A percentile compares a stretch with the other conserved stretches of the same genome.
These are phyloP conservation scores for Kwoniella bestiolae DNA, from an alignment of 768 basidiomycete species.

Conservation along the genomic window DNA sequence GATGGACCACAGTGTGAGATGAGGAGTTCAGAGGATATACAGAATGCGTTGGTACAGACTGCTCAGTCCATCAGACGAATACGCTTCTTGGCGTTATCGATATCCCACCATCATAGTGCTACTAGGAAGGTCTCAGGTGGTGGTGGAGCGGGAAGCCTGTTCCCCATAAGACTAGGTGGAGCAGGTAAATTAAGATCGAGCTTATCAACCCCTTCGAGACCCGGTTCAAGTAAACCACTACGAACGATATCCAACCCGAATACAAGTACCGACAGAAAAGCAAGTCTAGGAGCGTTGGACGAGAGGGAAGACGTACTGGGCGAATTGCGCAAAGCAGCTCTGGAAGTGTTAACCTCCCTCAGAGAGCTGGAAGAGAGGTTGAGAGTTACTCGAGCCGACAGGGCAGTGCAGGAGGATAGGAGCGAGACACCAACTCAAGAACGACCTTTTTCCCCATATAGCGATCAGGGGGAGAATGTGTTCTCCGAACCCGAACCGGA, in stretches of 20 bases:
- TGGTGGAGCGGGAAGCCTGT: background rate
- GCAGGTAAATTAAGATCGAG: constrained; percentile 20
- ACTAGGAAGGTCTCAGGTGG: constrained; percentile 18
- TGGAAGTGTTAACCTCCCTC: constrained; percentile 81
- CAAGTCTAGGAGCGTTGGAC: constrained; percentile 19
- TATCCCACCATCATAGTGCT: constrained; percentile 21
- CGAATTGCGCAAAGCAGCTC: constrained; percentile 72
- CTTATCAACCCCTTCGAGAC: constrained; percentile 53
- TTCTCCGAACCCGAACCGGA: constrained; percentile 25
- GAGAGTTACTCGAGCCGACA: constrained; percentile 56
- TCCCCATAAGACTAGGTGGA: constrained; percentile 15
- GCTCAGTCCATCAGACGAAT: constrained; percentile 42
- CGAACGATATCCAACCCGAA: constrained; percentile 25
- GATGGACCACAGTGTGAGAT: background rate
- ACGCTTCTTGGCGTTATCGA: constrained; percentile 39
- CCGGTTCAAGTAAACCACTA: constrained; percentile 24
- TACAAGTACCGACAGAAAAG: constrained; percentile 20
- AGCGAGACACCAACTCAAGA: constrained; percentile 2
- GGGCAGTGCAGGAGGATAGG: background rate
- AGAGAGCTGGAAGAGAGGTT: constrained; percentile 78
- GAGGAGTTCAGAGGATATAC: constrained; percentile 24
- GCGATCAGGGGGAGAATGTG: background rate
- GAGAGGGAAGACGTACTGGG: constrained; percentile 61
- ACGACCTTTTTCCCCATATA: background rate
- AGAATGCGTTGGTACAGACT: constrained; percentile 32